phyloP scores from a whole-genome alignment of 495 filamentous ascomycete species.

The Mytilinidion resinicola region DNA sequence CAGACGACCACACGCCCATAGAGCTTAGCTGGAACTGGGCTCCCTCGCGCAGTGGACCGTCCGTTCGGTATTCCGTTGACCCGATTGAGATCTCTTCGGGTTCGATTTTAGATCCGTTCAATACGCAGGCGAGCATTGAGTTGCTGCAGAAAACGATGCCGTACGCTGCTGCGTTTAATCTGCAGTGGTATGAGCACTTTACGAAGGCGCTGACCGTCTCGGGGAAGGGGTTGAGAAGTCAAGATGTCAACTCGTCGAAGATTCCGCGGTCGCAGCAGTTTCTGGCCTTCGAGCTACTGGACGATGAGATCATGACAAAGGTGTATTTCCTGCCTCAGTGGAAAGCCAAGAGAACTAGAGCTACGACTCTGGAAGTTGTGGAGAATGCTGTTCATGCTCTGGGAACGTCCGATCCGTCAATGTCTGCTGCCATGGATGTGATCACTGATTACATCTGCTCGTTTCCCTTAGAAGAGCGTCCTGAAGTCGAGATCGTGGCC shows the following conservation, averaged over 20 bases:
- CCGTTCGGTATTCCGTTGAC: slow-evolving; percentile 34
- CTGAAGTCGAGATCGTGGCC: slow-evolving; percentile 32
- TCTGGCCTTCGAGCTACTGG: slow-evolving; percentile 26
- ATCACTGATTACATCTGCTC: slow-evolving; percentile 6
- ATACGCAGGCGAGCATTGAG: neutral
- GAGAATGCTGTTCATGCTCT: slow-evolving; percentile 23
- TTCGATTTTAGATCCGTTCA: slow-evolving; percentile 25
- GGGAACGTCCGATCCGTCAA: slow-evolving; percentile 3
- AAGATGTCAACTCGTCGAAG: neutral
- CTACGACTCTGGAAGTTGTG: slow-evolving; percentile 22
- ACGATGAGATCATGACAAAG: slow-evolving; percentile 17
- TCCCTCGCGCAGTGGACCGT: slow-evolving; percentile 8
- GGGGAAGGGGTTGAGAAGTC: neutral
- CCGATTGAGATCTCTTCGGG: slow-evolving; percentile 30
- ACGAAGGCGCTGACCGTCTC: slow-evolving; percentile 6
- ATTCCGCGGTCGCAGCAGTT: slow-evolving; percentile 25
- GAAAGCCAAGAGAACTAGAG: slow-evolving; percentile 18
- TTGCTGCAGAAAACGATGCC: slow-evolving; percentile 12
- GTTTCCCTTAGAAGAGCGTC: slow-evolving; percentile 2
- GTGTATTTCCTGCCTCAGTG: slow-evolving; percentile 31
- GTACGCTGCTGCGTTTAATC: slow-evolving; percentile 10
- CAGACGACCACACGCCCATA: slow-evolving; percentile 36
- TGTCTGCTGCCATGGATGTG: slow-evolving; percentile 5
- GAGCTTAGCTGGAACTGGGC: slow-evolving; percentile 39
- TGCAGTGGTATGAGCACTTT: slow-evolving; percentile 30